These are phyloP conservation scores for Chlorencoelia australis DNA, from an alignment of 2,329 filamentous ascomycete genomes.

Conservation along the genomic window DNA sequence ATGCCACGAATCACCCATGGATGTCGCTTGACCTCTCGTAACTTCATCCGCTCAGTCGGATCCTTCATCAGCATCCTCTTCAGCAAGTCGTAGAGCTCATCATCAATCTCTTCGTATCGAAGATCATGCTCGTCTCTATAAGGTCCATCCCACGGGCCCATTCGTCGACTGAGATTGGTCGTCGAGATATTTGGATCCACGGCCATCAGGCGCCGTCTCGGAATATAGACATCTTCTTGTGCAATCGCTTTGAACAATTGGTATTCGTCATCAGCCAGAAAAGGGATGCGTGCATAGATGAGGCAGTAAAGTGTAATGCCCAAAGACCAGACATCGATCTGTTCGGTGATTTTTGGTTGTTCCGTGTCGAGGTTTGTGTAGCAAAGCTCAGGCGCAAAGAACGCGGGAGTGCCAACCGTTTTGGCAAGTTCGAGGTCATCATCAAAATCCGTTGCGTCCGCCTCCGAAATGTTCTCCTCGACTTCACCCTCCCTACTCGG, in stretches of 20 bases:
- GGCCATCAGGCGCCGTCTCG: constrained; percentile 69
- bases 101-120: constrained; percentile 76
- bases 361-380: constrained; percentile 66
- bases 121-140: constrained; percentile 72
- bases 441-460: constrained; percentile 77
- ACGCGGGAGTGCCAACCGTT: constrained; percentile 93
- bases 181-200: constrained; percentile 51
- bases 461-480: constrained; percentile 65
- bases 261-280: constrained; percentile 83
- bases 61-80: constrained; percentile 78
- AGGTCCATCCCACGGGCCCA: constrained; percentile 38
- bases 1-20: constrained; percentile 81
- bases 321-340: constrained; percentile 95
- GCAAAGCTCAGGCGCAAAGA: constrained; percentile 94
- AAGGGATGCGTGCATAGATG: constrained; percentile 87
- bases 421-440: constrained; percentile 95
- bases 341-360: constrained; percentile 73
- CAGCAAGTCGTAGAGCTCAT: constrained; percentile 69
- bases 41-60: constrained; percentile 74
- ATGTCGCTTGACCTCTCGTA: constrained; percentile 89
- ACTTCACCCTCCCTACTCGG: constrained; percentile 75
- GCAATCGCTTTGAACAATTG: constrained; percentile 88
- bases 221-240: constrained; percentile 85
- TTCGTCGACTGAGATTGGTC: constrained; percentile 43
- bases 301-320: constrained; percentile 95